Evolutionary conservation across 495 filamentous ascomycete species (phyloP), one percentile per base, ranked within the genome.

Genomic region (Endocarpon pusillum): DNA sequence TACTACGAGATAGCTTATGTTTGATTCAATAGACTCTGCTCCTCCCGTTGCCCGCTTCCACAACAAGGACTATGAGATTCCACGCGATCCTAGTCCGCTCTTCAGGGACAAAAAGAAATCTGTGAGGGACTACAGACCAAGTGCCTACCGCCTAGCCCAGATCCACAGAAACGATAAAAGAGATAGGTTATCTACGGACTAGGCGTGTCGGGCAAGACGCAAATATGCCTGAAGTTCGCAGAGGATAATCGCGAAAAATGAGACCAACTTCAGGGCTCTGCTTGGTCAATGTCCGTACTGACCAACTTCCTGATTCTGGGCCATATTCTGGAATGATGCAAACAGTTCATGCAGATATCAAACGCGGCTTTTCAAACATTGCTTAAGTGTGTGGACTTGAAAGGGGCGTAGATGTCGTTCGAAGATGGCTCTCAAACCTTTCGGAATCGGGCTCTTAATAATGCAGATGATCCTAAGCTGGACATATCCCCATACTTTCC

Each of bases 181-280:
- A 44, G 42, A 16, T 55, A 47, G 40, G 47, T 55, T 37, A 32
- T 57, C 8, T 49, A 50, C 33, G 54, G 54, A 3, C 32, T 59
- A 12, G 52, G 55, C 8, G 53, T 52, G 23, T 57, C 47, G n/a
- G 53, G 53, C 17, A 57, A 54, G 36, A 53, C 52, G 20, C 40
- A 57, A 35, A 44, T 57, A 14, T 51, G 47, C 33, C 47, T 18
- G 19, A 57, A 55, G 36, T 57, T 53, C 41, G 52, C 49, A 1
- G 26, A 48, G 40, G 41, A 53, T 10, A 54, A 57, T 34, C 42
- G 36, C 21, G 25, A 43, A 29, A 35, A 21, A 48, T 53, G 39
- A 33, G 33, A 25, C 23, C n/a, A n/a, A n/a, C n/a, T n/a, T n/a
- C n/a, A n/a, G n/a, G n/a, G n/a, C n/a, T n/a, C n/a, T n/a, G n/a